These are phyloP conservation scores for Boletus reticuloceps DNA, from an alignment of 768 basidiomycete genomes.

Conservation along the genomic window DNA sequence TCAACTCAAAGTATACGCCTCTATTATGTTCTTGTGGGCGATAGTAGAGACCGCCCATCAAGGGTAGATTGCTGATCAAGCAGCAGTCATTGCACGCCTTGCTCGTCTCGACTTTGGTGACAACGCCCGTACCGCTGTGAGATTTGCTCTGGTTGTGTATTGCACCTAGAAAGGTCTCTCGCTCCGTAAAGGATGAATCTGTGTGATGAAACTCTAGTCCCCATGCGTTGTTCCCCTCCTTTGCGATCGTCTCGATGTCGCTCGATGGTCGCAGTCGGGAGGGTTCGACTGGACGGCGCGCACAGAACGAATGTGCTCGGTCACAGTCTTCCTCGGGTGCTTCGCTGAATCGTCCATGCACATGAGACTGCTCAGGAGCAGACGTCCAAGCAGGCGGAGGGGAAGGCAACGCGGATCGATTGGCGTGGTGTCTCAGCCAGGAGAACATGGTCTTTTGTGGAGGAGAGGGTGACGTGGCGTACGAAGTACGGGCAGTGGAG, in stretches of 20 bases:
- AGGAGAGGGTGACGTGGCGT: too few species aligned
- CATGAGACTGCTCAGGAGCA: constrained; percentile 51
- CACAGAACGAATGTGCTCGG: constrained; percentile 52
- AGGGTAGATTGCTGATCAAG: constrained; percentile 57
- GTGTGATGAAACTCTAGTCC: constrained; percentile 40
- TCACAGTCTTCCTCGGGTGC: constrained; percentile 56
- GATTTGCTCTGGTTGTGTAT: constrained; percentile 38
- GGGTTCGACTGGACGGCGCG: constrained; percentile 34
- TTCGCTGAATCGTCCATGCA: constrained; percentile 51
- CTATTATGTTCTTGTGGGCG: constrained; percentile 39
- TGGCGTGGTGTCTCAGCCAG: not conserved
- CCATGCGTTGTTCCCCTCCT: constrained; percentile 52
- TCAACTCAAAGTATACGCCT: constrained; percentile 65
- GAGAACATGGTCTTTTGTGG: too few species aligned
- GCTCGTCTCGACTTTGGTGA: constrained; percentile 43
- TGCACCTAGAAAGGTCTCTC: constrained; percentile 39
- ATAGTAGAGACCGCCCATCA: constrained; percentile 60
- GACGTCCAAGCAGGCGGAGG: constrained; percentile 57
- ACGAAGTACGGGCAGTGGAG: too few species aligned
- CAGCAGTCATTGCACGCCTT: constrained; percentile 47
- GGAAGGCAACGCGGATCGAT: not conserved
- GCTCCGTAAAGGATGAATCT: constrained; percentile 1
- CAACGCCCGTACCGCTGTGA: constrained; percentile 9
- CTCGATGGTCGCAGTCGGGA: constrained; percentile 51
- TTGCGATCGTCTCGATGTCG: constrained; percentile 49